Base-by-base conservation (phyloP, 768 basidiomycete genomes). In the Russula brevipes region DNA sequence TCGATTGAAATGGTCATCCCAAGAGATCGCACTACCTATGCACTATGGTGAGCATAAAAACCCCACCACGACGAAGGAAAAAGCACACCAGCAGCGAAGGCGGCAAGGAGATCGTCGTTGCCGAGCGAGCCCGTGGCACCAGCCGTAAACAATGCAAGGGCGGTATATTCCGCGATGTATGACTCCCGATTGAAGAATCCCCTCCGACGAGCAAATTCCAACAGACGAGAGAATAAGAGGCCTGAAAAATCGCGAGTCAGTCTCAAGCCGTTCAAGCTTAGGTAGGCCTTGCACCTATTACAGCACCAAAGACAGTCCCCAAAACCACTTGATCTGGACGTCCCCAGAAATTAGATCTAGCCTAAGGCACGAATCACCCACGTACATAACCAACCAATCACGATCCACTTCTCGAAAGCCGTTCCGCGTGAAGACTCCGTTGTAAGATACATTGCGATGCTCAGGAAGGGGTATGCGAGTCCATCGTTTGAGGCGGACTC, bases 401-500 rank as follows among this genome's bases (percentile, higher is more conserved):
- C 80, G 58, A 95, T 76, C 95, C 97, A 97, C 70, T 94, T 83
- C 14, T 80, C 85, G 39, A 97, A 76, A 5, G 94, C 92, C 10
- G 79, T 79, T 0, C 78, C 74, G 12, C 76, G 79, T 3, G 85
- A 81, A 0, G 80, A 70, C 66, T 96, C 91, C 5, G 93, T 67
- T 10, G 86, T 87, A 50, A 98, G 79, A 72, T 96, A 98, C 9
- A 98, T 79, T 3, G 95, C 85, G 57, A 98, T 80, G 33, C 84
- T 82, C 59, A 98, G 78, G 73, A 98, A 98, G 0, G 94, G 94
- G 73, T 95, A 97, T 2, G 95, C 94, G 14, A 98, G 81, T 2
- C 97, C 97, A 68, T 98, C 97, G 73, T 99, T 99, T 7, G 91
- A 87, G 0, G 95, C 97, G 6, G 90, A 91, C 74, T 98, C 96